Conservation (phyloP, 83 land plant genomes). For the Thuja plicata region DNA sequence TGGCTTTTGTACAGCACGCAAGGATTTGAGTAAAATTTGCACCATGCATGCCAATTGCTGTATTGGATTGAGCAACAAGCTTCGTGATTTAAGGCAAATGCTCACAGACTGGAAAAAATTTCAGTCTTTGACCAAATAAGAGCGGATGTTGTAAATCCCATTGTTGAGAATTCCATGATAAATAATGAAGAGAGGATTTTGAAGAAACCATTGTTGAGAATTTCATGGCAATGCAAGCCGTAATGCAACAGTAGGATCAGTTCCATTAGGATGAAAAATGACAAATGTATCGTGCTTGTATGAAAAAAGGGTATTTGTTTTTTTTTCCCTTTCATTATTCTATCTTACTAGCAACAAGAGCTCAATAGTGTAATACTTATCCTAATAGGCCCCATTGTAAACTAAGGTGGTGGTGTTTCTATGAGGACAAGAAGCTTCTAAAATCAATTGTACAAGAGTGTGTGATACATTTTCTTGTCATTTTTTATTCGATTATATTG, state of each 20-base stretch:
- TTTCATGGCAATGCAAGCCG: conserved; percentile 19
- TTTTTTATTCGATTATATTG: no score
- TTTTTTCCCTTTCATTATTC: no score
- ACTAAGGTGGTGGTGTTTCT: no score
- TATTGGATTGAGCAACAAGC: conserved; percentile 52
- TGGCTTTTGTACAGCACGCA: conserved; percentile 66
- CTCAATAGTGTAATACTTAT: no score
- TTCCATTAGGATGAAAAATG: background rate
- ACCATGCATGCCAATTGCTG: conserved; percentile 88
- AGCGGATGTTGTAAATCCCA: conserved; percentile 11
- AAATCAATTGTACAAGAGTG: no score
- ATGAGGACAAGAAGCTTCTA: no score
- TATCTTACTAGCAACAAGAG: no score
- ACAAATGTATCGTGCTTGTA: background rate
- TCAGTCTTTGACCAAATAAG: conserved; percentile 27
- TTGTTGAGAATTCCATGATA: conserved; percentile 47
- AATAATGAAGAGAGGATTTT: no score
- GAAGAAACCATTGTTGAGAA: no score
- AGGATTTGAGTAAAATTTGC: conserved; percentile 53
- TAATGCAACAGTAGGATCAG: background rate
- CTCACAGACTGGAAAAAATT: conserved; percentile 65
- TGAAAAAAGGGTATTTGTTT: no score
- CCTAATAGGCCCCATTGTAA: no score
- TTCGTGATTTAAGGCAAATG: conserved; percentile 46
- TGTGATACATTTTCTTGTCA: no score